These are phyloP conservation scores for Wickerhamomyces chambardii DNA, from an alignment of 805 yeast species.

Conservation along the genomic window DNA sequence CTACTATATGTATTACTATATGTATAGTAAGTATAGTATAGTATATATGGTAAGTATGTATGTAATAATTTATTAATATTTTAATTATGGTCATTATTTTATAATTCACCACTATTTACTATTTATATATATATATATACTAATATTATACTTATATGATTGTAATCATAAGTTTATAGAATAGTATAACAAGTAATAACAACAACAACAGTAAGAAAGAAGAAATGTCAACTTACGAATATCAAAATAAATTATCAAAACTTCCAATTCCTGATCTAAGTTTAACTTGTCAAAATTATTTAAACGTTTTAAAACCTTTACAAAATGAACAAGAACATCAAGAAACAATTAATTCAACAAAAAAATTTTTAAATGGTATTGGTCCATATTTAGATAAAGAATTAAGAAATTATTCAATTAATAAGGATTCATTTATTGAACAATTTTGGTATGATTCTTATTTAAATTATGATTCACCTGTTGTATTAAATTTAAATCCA, in stretches of 20 bases:
- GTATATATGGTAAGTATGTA: too few relatives aligned
- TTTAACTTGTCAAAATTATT: slow-evolving; percentile 58
- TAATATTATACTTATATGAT: too few relatives aligned
- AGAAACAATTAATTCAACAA: slow-evolving; percentile 50
- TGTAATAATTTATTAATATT: too few relatives aligned
- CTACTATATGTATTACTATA: too few relatives aligned
- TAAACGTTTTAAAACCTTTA: slow-evolving; percentile 66
- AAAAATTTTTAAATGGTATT: slow-evolving; percentile 41
- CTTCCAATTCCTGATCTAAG: slow-evolving; percentile 76
- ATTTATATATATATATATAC: too few relatives aligned
- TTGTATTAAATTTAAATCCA: slow-evolving; percentile 87
- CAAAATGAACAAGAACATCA: slow-evolving; percentile 68
- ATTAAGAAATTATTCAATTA: slow-evolving; percentile 49
- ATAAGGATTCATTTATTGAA: slow-evolving; percentile 76
- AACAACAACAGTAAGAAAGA: background rate
- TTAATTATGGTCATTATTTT: too few relatives aligned
- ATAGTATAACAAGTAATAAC: background rate
- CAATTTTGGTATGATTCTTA: slow-evolving; percentile 94
- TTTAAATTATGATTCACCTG: slow-evolving; percentile 79
- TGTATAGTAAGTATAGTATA: too few relatives aligned
- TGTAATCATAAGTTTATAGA: too few relatives aligned
- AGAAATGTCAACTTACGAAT: slow-evolving; percentile 43
- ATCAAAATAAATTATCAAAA: slow-evolving; percentile 49
- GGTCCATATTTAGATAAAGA: slow-evolving; percentile 55
- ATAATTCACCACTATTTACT: too few relatives aligned